A percentile compares a stretch with the other conserved stretches of the same genome.
Evolutionary conservation across 116 monocot species (phyloP).

Genomic region (Dioscorea cayenensis): DNA sequence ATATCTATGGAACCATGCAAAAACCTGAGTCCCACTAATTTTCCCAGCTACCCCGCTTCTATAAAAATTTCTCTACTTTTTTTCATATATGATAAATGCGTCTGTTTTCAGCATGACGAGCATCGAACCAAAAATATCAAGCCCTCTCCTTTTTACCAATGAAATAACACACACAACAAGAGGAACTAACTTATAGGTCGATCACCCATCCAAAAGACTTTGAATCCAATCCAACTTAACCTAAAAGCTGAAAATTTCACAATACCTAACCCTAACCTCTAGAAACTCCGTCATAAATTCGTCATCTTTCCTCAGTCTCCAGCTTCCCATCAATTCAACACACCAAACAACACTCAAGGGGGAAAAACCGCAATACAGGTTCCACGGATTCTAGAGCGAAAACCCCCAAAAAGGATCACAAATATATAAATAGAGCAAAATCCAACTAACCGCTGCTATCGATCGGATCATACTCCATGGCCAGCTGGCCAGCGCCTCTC

Average conservation of each 20-base stretch:
- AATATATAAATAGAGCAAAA: neutral
- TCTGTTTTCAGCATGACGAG: too few species aligned
- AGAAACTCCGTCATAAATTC: too few species aligned
- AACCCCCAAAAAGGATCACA: neutral
- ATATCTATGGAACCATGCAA: too few species aligned
- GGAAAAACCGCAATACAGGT: neutral
- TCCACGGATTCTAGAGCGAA: neutral
- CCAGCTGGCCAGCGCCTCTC: neutral
- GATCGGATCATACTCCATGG: slow-evolving; percentile 35
- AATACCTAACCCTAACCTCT: neutral
- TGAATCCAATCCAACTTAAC: neutral
- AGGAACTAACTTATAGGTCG: neutral
- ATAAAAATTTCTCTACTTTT: too few species aligned
- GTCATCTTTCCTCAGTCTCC: neutral
- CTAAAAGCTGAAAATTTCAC: neutral
- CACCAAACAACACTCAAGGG: neutral
- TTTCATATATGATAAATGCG: too few species aligned
- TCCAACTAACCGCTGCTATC: slow-evolving; percentile 46
- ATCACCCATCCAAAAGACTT: neutral
- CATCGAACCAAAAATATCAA: too few species aligned
- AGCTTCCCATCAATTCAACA: neutral
- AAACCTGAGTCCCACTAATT: too few species aligned
- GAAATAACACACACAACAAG: neutral
- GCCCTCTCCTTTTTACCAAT: neutral
- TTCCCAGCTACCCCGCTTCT: too few species aligned